A percentile compares a stretch with the other conserved stretches of the same genome.
phyloP scores from a whole-genome alignment of 805 yeast species.

The Maudiozyma bulderi region DNA sequence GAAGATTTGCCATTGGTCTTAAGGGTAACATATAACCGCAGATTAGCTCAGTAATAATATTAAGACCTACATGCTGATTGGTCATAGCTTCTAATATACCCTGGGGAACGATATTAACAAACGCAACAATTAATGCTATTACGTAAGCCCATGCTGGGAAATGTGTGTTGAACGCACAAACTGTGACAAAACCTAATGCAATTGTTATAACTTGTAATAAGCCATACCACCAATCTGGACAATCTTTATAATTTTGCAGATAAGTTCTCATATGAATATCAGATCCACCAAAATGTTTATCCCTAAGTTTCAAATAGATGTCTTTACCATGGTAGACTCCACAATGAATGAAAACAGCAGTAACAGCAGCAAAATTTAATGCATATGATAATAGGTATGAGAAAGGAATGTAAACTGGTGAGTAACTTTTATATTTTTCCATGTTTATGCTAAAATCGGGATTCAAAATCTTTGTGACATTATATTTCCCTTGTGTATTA shows the following conservation, averaged over 20 bases:
- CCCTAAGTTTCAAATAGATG: conserved; percentile 35
- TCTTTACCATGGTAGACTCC: conserved; percentile 48
- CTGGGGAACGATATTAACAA: conserved; percentile 47
- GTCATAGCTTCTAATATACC: conserved; percentile 51
- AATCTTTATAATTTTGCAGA: conserved; percentile 50
- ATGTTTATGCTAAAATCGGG: conserved; percentile 34
- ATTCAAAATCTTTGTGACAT: conserved; percentile 40
- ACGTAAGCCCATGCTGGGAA: conserved; percentile 60
- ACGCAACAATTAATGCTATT: conserved; percentile 43
- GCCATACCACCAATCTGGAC: conserved; percentile 67
- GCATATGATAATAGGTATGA: conserved; percentile 49
- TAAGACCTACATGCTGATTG: conserved; percentile 45
- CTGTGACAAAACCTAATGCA: conserved; percentile 26
- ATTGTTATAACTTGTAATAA: conserved; percentile 19
- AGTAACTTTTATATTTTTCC: conserved; percentile 40
- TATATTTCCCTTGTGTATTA: conserved; percentile 36
- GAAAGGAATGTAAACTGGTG: conserved; percentile 51
- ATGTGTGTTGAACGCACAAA: conserved; percentile 36
- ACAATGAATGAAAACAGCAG: conserved; percentile 52
- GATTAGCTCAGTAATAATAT: conserved; percentile 49
- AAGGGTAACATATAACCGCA: conserved; percentile 54
- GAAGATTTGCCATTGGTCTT: conserved; percentile 44
- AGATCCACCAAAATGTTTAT: conserved; percentile 35
- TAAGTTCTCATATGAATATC: conserved; percentile 39
- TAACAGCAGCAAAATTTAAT: conserved; percentile 51